These are phyloP conservation scores for Amanita subjunquillea DNA, from an alignment of 768 basidiomycete genomes.

Conservation along the genomic window DNA sequence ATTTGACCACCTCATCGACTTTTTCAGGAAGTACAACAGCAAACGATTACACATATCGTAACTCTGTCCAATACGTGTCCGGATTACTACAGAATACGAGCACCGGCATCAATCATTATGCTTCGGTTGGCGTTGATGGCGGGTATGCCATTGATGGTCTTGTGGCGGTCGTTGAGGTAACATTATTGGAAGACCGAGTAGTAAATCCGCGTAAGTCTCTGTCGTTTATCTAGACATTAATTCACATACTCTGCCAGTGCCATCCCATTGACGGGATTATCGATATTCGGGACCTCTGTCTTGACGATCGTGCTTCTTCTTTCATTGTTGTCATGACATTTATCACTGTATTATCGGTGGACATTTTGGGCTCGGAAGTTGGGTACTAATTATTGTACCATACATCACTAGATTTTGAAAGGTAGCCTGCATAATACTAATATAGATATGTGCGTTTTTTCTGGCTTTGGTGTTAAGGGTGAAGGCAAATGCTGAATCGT, in stretches of 20 bases:
- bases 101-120: constrained; percentile 58
- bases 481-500: no score
- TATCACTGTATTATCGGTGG: background rate
- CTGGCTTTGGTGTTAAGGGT: no score
- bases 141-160: constrained; percentile 71
- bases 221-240: background rate
- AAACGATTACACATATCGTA: constrained; percentile 66
- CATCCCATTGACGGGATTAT: background rate
- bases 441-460: no score
- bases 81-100: constrained; percentile 66
- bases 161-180: constrained; percentile 68
- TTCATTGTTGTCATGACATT: background rate
- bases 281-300: background rate
- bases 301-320: background rate
- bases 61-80: constrained; percentile 53
- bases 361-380: background rate
- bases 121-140: constrained; percentile 38
- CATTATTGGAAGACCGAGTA: constrained; percentile 32
- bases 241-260: background rate
- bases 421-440: background rate
- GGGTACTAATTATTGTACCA: background rate
- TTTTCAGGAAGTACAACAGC: constrained; percentile 56
- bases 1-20: constrained; percentile 47
- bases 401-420: background rate
- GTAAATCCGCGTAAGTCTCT: constrained; percentile 20